phyloP scores from a whole-genome alignment of 345 rosid species.

The Syzygium grande region DNA sequence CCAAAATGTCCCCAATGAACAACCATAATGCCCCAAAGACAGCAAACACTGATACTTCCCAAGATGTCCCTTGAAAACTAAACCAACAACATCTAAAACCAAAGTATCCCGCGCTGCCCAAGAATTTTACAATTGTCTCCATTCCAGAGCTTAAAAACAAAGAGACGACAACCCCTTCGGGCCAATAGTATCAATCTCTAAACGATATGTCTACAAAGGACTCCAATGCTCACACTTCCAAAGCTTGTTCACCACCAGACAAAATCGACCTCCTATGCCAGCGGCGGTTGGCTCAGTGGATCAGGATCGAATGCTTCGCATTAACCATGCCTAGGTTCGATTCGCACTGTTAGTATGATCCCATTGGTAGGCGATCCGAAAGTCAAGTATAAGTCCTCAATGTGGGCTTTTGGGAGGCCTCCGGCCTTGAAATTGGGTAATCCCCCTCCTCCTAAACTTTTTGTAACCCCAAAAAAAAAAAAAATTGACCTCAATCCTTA shows the following conservation, averaged over 20 bases:
- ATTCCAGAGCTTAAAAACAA: not conserved
- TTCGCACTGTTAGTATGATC: too few species aligned
- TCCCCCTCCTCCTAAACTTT: too few species aligned
- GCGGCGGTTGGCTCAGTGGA: not conserved
- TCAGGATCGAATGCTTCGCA: not conserved
- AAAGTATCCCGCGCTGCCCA: not conserved
- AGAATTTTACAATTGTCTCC: not conserved
- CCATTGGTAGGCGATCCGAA: too few species aligned
- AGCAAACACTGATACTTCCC: not conserved
- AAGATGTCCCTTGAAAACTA: not conserved
- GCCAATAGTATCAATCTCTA: not conserved
- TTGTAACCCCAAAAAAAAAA: too few species aligned
- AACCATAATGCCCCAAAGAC: too few species aligned
- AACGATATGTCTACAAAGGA: not conserved
- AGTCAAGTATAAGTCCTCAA: too few species aligned
- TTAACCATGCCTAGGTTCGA: not conserved
- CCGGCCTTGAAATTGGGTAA: too few species aligned
- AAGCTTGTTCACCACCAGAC: too few species aligned
- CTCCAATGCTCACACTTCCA: too few species aligned
- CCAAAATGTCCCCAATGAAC: not conserved
- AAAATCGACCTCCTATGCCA: too few species aligned
- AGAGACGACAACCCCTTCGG: not conserved
- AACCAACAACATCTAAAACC: not conserved
- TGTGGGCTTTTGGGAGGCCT: too few species aligned
- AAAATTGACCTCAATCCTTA: too few species aligned